Base-by-base conservation (phyloP, 441 rosid genomes). In the Croton laevigatus region DNA sequence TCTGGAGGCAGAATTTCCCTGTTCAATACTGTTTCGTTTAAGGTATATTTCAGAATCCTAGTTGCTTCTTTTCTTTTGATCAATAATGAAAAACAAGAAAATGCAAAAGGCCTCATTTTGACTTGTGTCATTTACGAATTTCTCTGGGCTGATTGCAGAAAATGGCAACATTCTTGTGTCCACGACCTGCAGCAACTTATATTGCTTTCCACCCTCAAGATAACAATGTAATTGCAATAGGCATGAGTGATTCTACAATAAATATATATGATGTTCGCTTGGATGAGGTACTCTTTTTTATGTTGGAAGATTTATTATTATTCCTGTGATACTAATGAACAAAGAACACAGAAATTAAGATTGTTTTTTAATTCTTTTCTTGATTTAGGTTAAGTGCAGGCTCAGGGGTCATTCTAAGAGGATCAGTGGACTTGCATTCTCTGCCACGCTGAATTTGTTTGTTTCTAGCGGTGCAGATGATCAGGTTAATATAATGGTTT, bases 171-270 rank as follows among this genome's bases (percentile, higher is more conserved):
- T 80, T 86, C 80, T 75, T 80, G 85, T 64, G 84, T 45, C 79
- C 87, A 11, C 86, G 89, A 52, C 88, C 90, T 36, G 80, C 79
- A 17, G 87, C 86, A 42, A 88, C 93, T 48, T 83, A 22, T 77
- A 83, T 86, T 66, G 88, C 87, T 51, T 88, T 88, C 77, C 85
- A 83, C 66, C 93, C 93, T 71, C 82, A 78, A 70, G 93, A 86
- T 73, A 88, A 84, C 79, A 86, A 88, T 73, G 71, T 88, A 60
- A 54, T 84, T 72, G 90, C 93, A 48, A 72, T 86, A 60, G 93
- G 93, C 76, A 81, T 84, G 90, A 86, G 79, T 0, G 86, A 88
- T 78, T 86, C 87, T 40, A 71, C 88, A 13, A 76, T 88, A 70
- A 75, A 73, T 70, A 81, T 88, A 65, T 84, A 86, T 57, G 80